A percentile compares a stretch with the other conserved stretches of the same genome.
Evolutionary conservation across 164 flowering plant genomes (phyloP).

Genomic region (Platanus orientalis): DNA sequence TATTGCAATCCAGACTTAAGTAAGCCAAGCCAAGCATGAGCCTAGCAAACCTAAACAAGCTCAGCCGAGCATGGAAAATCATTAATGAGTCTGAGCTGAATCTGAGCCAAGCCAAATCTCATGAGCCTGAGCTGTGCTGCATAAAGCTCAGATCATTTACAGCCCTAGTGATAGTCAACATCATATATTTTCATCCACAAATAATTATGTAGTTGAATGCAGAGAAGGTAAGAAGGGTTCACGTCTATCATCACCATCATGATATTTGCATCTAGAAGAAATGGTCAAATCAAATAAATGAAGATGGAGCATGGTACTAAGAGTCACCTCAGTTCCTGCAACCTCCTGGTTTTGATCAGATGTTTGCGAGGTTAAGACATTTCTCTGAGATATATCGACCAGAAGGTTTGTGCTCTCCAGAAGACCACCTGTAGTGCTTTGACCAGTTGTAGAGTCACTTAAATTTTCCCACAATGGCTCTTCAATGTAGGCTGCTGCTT

Average conservation of each 20-base stretch:
- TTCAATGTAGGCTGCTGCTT: conserved; percentile 2
- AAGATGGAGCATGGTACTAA: neutral
- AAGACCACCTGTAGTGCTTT: conserved; percentile 4
- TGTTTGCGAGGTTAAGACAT: conserved; percentile 6
- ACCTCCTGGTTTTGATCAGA: conserved; percentile 14
- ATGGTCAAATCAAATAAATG: neutral
- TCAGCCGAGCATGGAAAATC: no score
- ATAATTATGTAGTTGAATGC: no score
- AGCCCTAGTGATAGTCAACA: no score
- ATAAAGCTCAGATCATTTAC: neutral
- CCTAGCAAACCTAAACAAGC: no score
- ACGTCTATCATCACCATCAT: neutral
- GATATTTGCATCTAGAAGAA: neutral
- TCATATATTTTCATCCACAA: no score
- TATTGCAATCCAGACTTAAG: no score
- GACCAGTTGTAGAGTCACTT: neutral
- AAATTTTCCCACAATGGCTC: conserved; percentile 18
- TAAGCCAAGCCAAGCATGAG: no score
- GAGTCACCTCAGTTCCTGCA: conserved; percentile 24
- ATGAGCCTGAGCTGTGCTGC: no score
- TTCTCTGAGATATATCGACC: conserved; percentile 12
- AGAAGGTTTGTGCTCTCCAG: conserved; percentile 2
- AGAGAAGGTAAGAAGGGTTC: no score
- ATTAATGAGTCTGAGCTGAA: no score
- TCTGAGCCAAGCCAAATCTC: no score